phyloP scores from a whole-genome alignment of 2,329 filamentous ascomycete species.

The Blastomyces gilchristii region DNA sequence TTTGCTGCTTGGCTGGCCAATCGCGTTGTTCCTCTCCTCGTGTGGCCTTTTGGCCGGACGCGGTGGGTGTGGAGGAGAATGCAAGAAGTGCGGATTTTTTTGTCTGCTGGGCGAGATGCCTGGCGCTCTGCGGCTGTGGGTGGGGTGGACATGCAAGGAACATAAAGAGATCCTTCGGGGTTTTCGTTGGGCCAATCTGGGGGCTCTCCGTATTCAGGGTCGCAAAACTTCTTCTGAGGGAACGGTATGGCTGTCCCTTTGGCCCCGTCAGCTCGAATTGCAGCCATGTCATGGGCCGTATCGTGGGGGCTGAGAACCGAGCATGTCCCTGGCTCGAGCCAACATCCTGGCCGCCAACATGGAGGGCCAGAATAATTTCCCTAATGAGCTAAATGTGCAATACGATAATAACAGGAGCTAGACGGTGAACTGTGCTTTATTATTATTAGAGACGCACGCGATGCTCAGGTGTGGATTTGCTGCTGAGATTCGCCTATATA shows the following conservation, averaged over 20 bases:
- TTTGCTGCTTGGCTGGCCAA: not conserved
- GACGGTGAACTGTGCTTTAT: not conserved
- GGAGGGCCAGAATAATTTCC: not conserved
- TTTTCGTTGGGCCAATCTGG: not conserved
- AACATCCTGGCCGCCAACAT: not conserved
- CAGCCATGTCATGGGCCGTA: not conserved
- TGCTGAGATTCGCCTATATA: not conserved
- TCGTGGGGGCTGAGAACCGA: not conserved
- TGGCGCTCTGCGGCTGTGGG: not conserved
- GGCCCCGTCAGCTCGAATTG: not conserved
- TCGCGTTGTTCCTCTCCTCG: not conserved
- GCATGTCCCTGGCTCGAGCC: not conserved
- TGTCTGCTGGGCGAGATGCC: not conserved
- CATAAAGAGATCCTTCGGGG: not conserved
- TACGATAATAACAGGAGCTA: not conserved
- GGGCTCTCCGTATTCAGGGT: not conserved
- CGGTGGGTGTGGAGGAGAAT: too few relatives aligned
- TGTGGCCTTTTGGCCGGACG: too few relatives aligned
- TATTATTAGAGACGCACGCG: not conserved
- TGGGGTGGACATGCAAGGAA: not conserved
- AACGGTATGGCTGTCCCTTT: not conserved
- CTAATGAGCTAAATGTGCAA: not conserved
- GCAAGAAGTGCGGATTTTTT: not conserved
- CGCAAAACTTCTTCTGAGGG: not conserved
- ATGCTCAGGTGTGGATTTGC: not conserved